Base-by-base conservation (phyloP, 768 basidiomycete species). In the Cystobasidium ongulense region DNA sequence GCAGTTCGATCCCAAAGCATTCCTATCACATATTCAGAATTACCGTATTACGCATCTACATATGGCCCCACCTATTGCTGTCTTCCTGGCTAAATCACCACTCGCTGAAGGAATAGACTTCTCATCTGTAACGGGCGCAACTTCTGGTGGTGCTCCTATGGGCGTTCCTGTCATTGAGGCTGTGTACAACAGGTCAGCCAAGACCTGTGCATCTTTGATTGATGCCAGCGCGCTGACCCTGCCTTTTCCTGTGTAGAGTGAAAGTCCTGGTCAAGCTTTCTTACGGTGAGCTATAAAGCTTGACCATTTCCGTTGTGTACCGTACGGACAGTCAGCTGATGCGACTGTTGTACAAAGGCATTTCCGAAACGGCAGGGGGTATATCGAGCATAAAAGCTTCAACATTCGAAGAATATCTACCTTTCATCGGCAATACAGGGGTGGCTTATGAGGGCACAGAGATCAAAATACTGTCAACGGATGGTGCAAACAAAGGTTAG, bases 21-120 rank as follows among this genome's bases (percentile, higher is more conserved):
- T 77, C 77, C 75, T 80, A 17, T 43, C 31, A 21, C 75, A 78
- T 36, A 75, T 74, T 23, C 74, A 78, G 36, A 76, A 76, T 10
- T 66, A 76, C 18, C 75, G 76, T 0, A 75, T 76, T 0, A 80
- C 80, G 0, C 77, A 78, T 75, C 74, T 79, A 7, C 80, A 80
- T 76, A 78, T 80, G 66, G 78, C 77, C 15, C 78, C 80, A 18
- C 80, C 80, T 21, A 64, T 80, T 50, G 80, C 80, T 31, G 78
- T 80, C 25, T 76, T 77, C 0, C 73, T 80, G 52, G 79, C 79
- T 1, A 75, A 75, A 39, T 29, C 50, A 38, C 57, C 36, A 2
- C 2, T 65, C 72, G 73, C 77, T 21, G 61, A 77, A 27, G 75
- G 76, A 25, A 77, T 73, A 61, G 77, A 80, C 65, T 74, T 79